Percentiles rank a stretch among this genome's conserved stretches.
Evolutionary conservation across 208 protist species (phyloP).

Genomic region (Leishmania arabica): DNA sequence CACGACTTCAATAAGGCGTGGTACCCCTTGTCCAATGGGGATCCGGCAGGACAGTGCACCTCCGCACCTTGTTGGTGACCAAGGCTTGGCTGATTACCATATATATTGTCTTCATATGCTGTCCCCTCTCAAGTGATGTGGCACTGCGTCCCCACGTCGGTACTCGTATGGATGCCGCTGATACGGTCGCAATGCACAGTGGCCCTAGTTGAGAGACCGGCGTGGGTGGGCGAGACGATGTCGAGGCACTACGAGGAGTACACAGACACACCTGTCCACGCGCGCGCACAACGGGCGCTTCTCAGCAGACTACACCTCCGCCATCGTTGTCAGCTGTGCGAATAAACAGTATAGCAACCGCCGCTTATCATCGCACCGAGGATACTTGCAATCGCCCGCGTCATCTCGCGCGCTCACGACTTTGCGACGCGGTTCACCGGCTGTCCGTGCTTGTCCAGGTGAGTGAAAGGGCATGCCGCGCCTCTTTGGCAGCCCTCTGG

Average conservation of each 20-base stretch:
- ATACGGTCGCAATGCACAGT: not conserved
- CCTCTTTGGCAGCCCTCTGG: conserved; percentile 71
- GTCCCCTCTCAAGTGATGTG: not conserved
- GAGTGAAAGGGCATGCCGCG: conserved; percentile 61
- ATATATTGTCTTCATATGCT: not conserved
- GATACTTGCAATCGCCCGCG: not conserved
- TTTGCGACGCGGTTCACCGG: conserved; percentile 8
- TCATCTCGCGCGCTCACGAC: not conserved
- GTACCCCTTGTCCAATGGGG: not conserved
- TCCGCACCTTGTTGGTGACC: not conserved
- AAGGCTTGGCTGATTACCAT: not conserved
- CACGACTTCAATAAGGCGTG: not conserved
- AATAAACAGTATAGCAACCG: not conserved
- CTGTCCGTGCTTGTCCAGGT: conserved; percentile 54
- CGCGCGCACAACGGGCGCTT: not conserved
- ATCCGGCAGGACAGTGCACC: not conserved
- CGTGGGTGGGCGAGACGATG: not conserved
- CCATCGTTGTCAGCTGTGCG: not conserved
- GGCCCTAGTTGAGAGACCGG: not conserved
- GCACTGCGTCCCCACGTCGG: not conserved
- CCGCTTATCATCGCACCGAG: not conserved
- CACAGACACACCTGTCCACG: not conserved
- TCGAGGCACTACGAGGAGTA: not conserved
- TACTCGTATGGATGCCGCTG: not conserved
- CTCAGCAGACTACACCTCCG: not conserved